Base-by-base conservation (phyloP, 257 asterid species). In the Fraxinus quadrangulata region DNA sequence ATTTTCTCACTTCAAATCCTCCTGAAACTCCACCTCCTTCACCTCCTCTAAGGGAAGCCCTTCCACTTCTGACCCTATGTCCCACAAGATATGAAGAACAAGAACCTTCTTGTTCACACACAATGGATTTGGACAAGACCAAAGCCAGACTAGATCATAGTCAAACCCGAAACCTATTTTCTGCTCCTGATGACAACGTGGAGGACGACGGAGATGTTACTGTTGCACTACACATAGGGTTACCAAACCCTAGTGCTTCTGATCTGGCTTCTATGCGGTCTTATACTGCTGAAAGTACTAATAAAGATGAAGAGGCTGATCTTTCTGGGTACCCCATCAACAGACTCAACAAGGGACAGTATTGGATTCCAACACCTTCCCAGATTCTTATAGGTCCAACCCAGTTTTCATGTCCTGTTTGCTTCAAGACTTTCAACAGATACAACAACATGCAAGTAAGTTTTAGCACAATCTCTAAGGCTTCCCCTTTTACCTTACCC, bases 341-440 rank as follows among this genome's bases (percentile, higher is more conserved):
- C 65, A 84, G 89, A 49, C 84, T 90, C 56, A 93, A 90, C 86
- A 93, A 91, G 78, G 97, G 93, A 30, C 98, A 90, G 89, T 92
- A 94, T 76, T 94, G 98, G 98, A 94, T 94, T 76, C 98, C 98
- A 2, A 90, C 97, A 10, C 96, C 98, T 56, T 92, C 98, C 24
- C 98, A 94, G 90, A 94, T 94, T 88, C 98, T 94, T 34, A 89
- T 94, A 67, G 98, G 98, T 21, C 98, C 98, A 70, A 93, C 96
- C 0, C 98, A 90, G 85, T 93, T 92, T 74, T 88, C 98, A 3
- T 93, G 98, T 77, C 96, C 98, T 16, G 96, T 94, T 84, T 94
- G 98, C 83, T 87, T 45, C 88, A 94, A 94, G 80, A 87, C 97
- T 72, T 94, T 93, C 92, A 93, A 93, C 49, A 87, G 98, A 87